Evolutionary conservation across 2,329 filamentous ascomycete species (phyloP).

Genomic region (Ceratocystis lukuohia): DNA sequence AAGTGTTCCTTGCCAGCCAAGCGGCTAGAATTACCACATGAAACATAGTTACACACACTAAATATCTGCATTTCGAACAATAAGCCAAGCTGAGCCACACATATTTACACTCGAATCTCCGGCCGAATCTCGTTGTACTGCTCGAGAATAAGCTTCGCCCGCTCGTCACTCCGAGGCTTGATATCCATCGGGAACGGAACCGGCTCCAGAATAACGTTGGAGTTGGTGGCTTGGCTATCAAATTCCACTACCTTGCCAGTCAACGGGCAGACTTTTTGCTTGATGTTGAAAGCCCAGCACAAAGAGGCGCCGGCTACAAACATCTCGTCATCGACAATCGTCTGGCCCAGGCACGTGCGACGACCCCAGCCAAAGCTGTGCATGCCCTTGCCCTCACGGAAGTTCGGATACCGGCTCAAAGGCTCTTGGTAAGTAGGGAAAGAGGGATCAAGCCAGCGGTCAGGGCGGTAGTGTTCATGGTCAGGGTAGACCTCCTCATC

Average conservation of each 20-base stretch:
- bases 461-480: slow-evolving; percentile 48
- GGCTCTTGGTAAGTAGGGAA: slow-evolving; percentile 55
- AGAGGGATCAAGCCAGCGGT: slow-evolving; percentile 47
- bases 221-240: slow-evolving; percentile 38
- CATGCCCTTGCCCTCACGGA: slow-evolving; percentile 45
- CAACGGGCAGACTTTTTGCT: slow-evolving; percentile 29
- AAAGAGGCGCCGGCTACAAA: slow-evolving; percentile 36
- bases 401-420: slow-evolving; percentile 47
- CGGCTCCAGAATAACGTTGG: slow-evolving; percentile 41
- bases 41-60: too few species aligned
- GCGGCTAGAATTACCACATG: too few species aligned
- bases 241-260: slow-evolving; percentile 33
- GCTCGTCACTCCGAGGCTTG: slow-evolving; percentile 30
- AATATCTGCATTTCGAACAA: not conserved
- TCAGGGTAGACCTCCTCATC: slow-evolving; percentile 47
- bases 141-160: slow-evolving; percentile 29
- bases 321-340: slow-evolving; percentile 47
- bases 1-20: too few species aligned
- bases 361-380: slow-evolving; percentile 53
- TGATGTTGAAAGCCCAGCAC: slow-evolving; percentile 38
- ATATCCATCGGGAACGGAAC: slow-evolving; percentile 35
- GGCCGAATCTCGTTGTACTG: slow-evolving; percentile 27
- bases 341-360: slow-evolving; percentile 48
- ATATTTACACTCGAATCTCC: slow-evolving; percentile 24
- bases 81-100: not conserved